Evolutionary conservation across 2,329 filamentous ascomycete species (phyloP).

Genomic region (Aspergillus puulaauensis): DNA sequence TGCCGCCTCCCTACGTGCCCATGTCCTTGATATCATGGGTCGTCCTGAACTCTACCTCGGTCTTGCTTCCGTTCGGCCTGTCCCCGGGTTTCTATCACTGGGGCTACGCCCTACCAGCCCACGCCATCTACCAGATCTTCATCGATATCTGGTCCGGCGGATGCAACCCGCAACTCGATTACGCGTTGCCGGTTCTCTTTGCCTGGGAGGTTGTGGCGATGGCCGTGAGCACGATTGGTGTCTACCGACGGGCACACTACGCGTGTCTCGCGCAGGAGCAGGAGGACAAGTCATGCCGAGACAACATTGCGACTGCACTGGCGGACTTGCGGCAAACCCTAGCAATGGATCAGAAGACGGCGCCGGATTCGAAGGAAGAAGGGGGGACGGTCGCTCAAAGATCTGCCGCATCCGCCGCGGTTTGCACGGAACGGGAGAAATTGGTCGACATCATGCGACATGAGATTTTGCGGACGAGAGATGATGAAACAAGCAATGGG

Average conservation of each 20-base stretch:
- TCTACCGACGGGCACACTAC: slow-evolving; percentile 13
- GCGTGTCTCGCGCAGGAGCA: background rate
- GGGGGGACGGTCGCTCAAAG: too few species aligned
- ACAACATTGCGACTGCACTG: background rate
- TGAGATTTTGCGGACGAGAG: too few species aligned
- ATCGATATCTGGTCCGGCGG: slow-evolving; percentile 45
- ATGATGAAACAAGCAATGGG: too few species aligned
- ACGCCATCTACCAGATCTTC: slow-evolving; percentile 40
- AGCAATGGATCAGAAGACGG: too few species aligned
- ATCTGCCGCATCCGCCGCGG: too few species aligned
- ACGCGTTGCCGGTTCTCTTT: slow-evolving; percentile 39
- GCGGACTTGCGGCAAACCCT: background rate
- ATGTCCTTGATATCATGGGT: slow-evolving; percentile 49
- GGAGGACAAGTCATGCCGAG: slow-evolving; percentile 2
- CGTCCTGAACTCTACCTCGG: slow-evolving; percentile 44
- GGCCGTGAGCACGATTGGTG: slow-evolving; percentile 1
- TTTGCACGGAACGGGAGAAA: too few species aligned
- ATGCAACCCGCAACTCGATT: slow-evolving; percentile 41
- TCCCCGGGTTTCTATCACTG: slow-evolving; percentile 42
- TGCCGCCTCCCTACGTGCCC: slow-evolving; percentile 43
- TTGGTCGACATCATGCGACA: too few species aligned
- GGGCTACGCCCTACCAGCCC: slow-evolving; percentile 40
- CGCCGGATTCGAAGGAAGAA: too few species aligned
- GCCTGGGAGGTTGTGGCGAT: slow-evolving; percentile 2
- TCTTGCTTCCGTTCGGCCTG: slow-evolving; percentile 46